A percentile compares a stretch with the other conserved stretches of the same genome.
These are phyloP conservation scores for Penicillium ucsense DNA, from an alignment of 495 filamentous ascomycete genomes.

Conservation along the genomic window DNA sequence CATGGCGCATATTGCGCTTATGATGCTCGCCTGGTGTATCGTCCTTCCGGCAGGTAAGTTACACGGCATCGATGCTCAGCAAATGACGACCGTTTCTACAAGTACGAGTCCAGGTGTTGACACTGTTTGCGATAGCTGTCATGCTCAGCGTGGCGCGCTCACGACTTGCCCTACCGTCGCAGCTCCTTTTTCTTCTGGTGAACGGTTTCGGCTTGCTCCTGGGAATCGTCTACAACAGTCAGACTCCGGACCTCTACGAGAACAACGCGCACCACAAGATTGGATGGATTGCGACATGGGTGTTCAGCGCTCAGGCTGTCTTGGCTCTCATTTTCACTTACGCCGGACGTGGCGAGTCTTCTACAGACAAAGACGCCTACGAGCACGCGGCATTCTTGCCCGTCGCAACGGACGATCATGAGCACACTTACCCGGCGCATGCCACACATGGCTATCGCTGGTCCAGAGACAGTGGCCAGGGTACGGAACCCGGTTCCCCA, in stretches of 20 bases:
- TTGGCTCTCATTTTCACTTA: constrained; percentile 54
- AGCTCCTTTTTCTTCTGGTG: constrained; percentile 63
- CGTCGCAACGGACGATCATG: constrained; percentile 56
- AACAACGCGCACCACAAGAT: constrained; percentile 83
- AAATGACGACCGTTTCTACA: not conserved
- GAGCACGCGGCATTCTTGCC: constrained; percentile 52
- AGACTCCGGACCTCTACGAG: constrained; percentile 79
- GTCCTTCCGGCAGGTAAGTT: constrained; percentile 72
- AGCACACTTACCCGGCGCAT: constrained; percentile 38
- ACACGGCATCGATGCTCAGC: not conserved
- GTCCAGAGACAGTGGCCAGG: constrained; percentile 84
- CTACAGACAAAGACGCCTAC: constrained; percentile 13
- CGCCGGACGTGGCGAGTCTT: constrained; percentile 27
- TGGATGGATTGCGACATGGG: constrained; percentile 76
- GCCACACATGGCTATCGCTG: constrained; percentile 46
- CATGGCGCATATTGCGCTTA: constrained; percentile 67
- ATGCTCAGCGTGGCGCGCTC: constrained; percentile 81
- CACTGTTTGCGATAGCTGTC: constrained; percentile 43
- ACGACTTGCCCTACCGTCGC: constrained; percentile 57
- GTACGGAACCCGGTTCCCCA: constrained; percentile 64
- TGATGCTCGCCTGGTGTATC: constrained; percentile 75
- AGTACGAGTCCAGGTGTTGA: too few relatives aligned
- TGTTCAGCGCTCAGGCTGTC: constrained; percentile 57
- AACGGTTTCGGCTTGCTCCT: constrained; percentile 65
- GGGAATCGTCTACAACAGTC: constrained; percentile 67